Conservation (phyloP, 2,329 filamentous ascomycete species). For the Magnaporthiopsis incrustans region DNA sequence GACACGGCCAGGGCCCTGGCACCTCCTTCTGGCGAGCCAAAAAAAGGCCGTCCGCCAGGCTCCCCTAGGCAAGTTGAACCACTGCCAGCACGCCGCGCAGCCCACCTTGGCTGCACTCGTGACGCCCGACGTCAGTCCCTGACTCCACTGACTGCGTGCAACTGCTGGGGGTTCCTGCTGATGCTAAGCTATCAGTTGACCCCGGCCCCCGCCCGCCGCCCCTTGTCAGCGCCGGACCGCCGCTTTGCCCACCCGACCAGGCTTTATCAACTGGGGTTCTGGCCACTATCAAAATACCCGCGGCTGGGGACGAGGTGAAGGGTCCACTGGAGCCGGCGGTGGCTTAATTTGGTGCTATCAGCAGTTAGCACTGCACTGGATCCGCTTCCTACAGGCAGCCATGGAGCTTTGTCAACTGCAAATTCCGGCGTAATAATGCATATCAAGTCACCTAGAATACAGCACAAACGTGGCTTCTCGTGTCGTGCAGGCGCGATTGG, state of each 20-base stretch:
- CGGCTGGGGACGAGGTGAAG: neutral
- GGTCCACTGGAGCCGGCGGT: neutral
- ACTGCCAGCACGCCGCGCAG: neutral
- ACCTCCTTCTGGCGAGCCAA: neutral
- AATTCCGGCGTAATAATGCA: neutral
- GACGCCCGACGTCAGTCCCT: conserved; percentile 1
- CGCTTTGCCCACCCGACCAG: neutral
- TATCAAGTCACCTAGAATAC: neutral
- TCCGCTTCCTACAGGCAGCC: neutral
- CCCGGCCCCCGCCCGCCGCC: conserved; percentile 1
- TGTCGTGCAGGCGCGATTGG: neutral
- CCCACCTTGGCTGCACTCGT: neutral
- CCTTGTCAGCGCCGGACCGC: neutral
- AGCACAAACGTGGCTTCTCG: too few relatives aligned
- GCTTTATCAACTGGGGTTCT: neutral
- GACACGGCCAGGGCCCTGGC: neutral
- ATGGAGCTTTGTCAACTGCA: neutral
- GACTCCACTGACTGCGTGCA: neutral
- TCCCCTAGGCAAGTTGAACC: neutral
- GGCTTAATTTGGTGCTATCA: neutral
- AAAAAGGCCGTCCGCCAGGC: neutral
- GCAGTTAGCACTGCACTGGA: neutral
- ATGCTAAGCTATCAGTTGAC: conserved; percentile 7
- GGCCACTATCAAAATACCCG: neutral
- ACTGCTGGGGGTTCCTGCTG: neutral